Evolutionary conservation across 106 monocot species (phyloP).

Genomic region (Agapanthus africanus): DNA sequence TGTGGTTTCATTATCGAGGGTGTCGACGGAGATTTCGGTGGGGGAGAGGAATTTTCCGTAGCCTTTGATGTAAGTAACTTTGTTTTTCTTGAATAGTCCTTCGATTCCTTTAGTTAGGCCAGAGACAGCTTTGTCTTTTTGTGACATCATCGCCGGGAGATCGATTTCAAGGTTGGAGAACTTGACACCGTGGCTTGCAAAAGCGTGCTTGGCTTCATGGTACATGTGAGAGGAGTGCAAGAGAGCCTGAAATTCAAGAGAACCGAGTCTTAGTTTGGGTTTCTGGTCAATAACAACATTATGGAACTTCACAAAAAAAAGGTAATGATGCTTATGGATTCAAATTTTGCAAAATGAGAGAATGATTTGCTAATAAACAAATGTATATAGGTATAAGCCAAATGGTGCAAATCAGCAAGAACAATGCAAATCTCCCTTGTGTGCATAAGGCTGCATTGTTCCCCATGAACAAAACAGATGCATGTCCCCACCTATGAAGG

Average conservation of each 20-base stretch:
- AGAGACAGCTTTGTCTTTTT: conserved; percentile 59
- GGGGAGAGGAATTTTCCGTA: conserved; percentile 45
- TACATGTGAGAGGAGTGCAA: conserved; percentile 64
- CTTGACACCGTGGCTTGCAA: conserved; percentile 48
- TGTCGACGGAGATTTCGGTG: conserved; percentile 42
- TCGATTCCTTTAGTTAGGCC: conserved; percentile 53
- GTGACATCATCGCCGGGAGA: conserved; percentile 55
- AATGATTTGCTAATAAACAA: not conserved
- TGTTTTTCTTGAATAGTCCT: conserved; percentile 67
- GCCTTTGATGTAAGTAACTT: conserved; percentile 59
- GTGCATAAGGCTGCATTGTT: too few relatives aligned
- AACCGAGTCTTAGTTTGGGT: too few relatives aligned
- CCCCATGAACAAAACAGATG: too few relatives aligned
- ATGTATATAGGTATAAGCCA: not conserved
- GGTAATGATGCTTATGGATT: not conserved
- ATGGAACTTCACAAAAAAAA: not conserved
- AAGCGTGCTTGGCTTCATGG: conserved; percentile 53
- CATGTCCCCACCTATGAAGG: too few relatives aligned
- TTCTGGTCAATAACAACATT: not conserved
- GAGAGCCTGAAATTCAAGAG: conserved; percentile 33
- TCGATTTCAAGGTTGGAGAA: conserved; percentile 45
- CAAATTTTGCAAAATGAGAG: not conserved
- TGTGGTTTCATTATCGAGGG: conserved; percentile 31
- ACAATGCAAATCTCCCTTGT: too few relatives aligned
- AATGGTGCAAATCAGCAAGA: not conserved